Conservation (phyloP, 75 land plant species). For the Picea glauca region DNA sequence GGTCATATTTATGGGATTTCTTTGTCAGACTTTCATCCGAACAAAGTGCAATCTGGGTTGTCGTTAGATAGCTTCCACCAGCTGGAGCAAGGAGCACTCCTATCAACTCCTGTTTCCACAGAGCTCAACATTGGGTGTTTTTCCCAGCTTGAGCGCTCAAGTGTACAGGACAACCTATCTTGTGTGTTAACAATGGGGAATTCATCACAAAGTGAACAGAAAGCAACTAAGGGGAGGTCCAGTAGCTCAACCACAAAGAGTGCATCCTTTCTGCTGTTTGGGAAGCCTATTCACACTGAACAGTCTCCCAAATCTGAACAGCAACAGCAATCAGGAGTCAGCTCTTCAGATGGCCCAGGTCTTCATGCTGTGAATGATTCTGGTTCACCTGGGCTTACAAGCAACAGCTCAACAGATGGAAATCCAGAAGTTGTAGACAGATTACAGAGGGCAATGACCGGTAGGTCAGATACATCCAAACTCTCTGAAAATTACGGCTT, state of each 20-base stretch:
- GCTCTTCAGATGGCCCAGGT: constrained; percentile 42
- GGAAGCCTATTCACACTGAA: constrained; percentile 40
- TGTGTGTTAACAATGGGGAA: constrained; percentile 15
- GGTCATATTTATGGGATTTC: constrained; percentile 62
- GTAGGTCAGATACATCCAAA: constrained; percentile 6
- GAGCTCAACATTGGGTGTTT: constrained; percentile 17
- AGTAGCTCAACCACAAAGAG: constrained; percentile 17
- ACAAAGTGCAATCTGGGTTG: constrained; percentile 37
- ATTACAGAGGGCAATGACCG: constrained; percentile 7
- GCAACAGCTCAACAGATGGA: constrained; percentile 15
- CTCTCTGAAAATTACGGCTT: constrained; percentile 10
- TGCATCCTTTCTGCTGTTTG: constrained; percentile 45
- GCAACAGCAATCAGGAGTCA: constrained; percentile 29
- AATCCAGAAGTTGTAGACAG: constrained; percentile 12
- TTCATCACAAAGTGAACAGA: constrained; percentile 12
- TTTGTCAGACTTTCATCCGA: constrained; percentile 53
- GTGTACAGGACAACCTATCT: constrained; percentile 11
- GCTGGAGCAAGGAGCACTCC: constrained; percentile 6
- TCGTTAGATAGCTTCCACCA: constrained; percentile 12
- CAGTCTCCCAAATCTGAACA: constrained; percentile 21
- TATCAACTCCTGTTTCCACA: constrained; percentile 13
- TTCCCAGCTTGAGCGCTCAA: constrained; percentile 10
- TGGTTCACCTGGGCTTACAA: constrained; percentile 13
- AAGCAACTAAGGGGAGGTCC: constrained; percentile 8
- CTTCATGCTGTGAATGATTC: constrained; percentile 11